A percentile compares a stretch with the other conserved stretches of the same genome.
Conservation (phyloP, 805 yeast species). For the Wickerhamomyces subpelliculosus region DNA sequence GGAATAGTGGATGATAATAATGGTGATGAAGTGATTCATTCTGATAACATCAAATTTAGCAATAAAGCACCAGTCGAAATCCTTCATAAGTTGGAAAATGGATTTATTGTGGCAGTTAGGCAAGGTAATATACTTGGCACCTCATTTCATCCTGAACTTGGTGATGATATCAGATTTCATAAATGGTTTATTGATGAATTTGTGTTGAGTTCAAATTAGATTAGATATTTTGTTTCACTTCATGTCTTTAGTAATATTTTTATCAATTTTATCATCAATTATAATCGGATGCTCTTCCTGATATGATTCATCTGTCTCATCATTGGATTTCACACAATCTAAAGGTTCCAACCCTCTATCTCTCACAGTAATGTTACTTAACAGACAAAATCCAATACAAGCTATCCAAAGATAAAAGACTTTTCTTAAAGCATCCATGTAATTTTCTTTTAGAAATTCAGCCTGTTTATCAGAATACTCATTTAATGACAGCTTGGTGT, state of each 20-base stretch:
- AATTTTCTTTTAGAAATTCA: not conserved
- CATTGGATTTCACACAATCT: not conserved
- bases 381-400: not conserved
- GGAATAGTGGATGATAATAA: slow-evolving; percentile 1
- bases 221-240: no score
- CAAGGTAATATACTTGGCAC: slow-evolving; percentile 67
- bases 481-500: not conserved
- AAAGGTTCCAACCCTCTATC: slow-evolving; percentile 2
- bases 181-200: slow-evolving; percentile 62
- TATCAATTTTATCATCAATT: no score
- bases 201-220: slow-evolving; percentile 2
- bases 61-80: slow-evolving; percentile 28
- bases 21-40: not conserved
- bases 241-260: no score
- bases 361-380: not conserved
- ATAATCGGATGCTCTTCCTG: not conserved
- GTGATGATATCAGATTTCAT: slow-evolving; percentile 54
- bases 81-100: slow-evolving; percentile 30
- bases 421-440: slow-evolving; percentile 1
- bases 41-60: not conserved
- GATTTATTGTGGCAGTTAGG: slow-evolving; percentile 61
- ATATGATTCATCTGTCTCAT: no score
- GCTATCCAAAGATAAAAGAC: slow-evolving; percentile 3
- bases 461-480: not conserved
- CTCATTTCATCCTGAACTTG: slow-evolving; percentile 75